phyloP scores from a whole-genome alignment of 305 asterid genomes.

The Withania somnifera region DNA sequence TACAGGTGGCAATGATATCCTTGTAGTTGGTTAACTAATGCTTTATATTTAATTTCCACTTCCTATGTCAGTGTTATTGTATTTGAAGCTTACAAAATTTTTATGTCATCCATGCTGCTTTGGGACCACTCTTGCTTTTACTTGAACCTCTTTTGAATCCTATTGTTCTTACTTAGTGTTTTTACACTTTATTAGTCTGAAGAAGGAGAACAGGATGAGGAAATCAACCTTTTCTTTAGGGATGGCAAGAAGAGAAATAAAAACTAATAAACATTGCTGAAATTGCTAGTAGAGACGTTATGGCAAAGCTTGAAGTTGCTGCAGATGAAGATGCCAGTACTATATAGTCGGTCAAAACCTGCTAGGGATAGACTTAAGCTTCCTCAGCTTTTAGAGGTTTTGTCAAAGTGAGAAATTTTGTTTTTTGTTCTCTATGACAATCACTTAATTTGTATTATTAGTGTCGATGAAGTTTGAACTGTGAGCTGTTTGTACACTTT shows the following conservation, averaged over 20 bases:
- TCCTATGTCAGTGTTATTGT: too few relatives aligned
- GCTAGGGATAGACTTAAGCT: conserved; percentile 72
- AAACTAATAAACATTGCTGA: conserved; percentile 69
- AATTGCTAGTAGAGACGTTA: conserved; percentile 66
- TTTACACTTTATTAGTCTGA: conserved; percentile 38
- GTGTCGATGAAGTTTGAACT: not conserved
- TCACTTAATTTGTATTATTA: not conserved
- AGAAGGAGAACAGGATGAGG: conserved; percentile 79
- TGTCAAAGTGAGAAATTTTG: conserved; percentile 48
- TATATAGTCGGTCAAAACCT: conserved; percentile 65
- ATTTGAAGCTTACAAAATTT: not conserved
- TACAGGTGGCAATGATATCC: conserved; percentile 34
- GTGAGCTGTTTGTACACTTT: not conserved
- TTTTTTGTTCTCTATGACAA: not conserved
- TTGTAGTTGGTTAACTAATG: not conserved
- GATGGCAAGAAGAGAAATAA: conserved; percentile 73
- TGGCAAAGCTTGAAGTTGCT: conserved; percentile 65
- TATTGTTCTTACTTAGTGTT: conserved; percentile 1
- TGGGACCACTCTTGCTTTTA: conserved; percentile 13
- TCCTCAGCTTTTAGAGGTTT: conserved; percentile 72
- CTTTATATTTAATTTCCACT: too few relatives aligned
- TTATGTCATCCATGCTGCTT: conserved; percentile 16
- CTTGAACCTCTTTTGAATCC: not conserved
- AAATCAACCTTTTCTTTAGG: conserved; percentile 60
- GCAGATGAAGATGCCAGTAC: conserved; percentile 18